Evolutionary conservation across 2,329 filamentous ascomycete species (phyloP).

Genomic region (Raffaelea ambrosiae): DNA sequence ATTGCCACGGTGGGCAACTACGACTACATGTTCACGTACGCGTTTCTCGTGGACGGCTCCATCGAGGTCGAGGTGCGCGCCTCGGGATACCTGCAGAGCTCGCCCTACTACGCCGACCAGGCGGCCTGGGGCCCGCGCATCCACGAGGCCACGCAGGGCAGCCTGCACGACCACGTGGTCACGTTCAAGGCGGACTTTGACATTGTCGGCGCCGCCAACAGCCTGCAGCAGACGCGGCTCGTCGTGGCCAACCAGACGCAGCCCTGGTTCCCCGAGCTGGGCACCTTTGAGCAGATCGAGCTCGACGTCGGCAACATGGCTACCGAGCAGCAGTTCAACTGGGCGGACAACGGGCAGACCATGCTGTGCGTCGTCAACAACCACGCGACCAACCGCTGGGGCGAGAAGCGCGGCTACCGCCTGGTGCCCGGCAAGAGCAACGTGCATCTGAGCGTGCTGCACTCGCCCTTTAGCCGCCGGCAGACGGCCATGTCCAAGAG

Average conservation of each 20-base stretch:
- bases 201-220: conserved; percentile 25
- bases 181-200: conserved; percentile 33
- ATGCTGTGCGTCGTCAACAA: conserved; percentile 31
- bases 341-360: conserved; percentile 25
- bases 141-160: conserved; percentile 23
- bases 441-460: conserved; percentile 24
- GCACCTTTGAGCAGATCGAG: conserved; percentile 25
- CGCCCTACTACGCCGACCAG: conserved; percentile 23
- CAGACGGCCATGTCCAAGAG: conserved; percentile 14
- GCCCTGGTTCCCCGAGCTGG: conserved; percentile 28
- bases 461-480: conserved; percentile 22
- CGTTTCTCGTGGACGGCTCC: conserved; percentile 25
- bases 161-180: conserved; percentile 29
- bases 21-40: too few relatives aligned
- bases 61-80: conserved; percentile 28
- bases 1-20: conserved; percentile 34
- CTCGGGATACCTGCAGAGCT: conserved; percentile 27
- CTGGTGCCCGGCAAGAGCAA: conserved; percentile 26
- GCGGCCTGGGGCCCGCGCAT: conserved; percentile 25
- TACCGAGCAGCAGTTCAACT: conserved; percentile 21
- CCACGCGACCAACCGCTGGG: conserved; percentile 28
- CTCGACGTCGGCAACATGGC: conserved; percentile 15
- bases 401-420: conserved; percentile 31
- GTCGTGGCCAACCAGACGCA: conserved; percentile 21
- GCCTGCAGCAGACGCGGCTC: conserved; percentile 23